Evolutionary conservation across 169 alveolate genomes (phyloP), one percentile per base, ranked within the genome.

Genomic region (Plasmodium reichenowi): DNA sequence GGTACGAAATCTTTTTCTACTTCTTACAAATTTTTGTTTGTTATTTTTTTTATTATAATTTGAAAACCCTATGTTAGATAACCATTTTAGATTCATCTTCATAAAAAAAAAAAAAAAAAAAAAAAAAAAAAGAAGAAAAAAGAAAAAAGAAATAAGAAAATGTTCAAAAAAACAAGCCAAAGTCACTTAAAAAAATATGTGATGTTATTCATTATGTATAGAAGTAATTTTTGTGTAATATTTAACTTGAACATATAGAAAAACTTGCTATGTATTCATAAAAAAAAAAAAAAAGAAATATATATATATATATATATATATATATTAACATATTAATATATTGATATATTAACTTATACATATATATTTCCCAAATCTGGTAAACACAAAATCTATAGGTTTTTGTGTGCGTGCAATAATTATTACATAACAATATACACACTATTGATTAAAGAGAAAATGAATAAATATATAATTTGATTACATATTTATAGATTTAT

Each of bases 1-100:
- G 32, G 94, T 94, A 70, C 93, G 92, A 88, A 94, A 94, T 64
- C 96, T 89, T 76, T 92, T 92, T 24, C 96, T 74, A 76, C 89
- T 76, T 38, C 89, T 76, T 54, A 76, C 89, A 76, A 76, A 76
- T n/a, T 76, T 76, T n/a, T 76, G 66, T 64, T 76, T 76, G 48
- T 56, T 58, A 32, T 76, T 76, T 48, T 47, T 63, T 64, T 76
- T 59, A 47, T 76, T 66, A 58, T 26, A 63, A 48, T 76, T 76
- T 48, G 63, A 38, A 50, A 76, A 68, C 15, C 78, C 64, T 76
- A 76, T 76, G 32, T 66, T 63, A 29, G 68, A 38, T 24, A 76
- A 54, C 89, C 89, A 76, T 76, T 64, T 76, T 76, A 67, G 26
- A 67, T 67, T 76, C 89, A 76, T 76, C 45, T 76, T 76, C 47